phyloP scores from a whole-genome alignment of 2,329 filamentous ascomycete species.

The Pseudodiploospora longispora region DNA sequence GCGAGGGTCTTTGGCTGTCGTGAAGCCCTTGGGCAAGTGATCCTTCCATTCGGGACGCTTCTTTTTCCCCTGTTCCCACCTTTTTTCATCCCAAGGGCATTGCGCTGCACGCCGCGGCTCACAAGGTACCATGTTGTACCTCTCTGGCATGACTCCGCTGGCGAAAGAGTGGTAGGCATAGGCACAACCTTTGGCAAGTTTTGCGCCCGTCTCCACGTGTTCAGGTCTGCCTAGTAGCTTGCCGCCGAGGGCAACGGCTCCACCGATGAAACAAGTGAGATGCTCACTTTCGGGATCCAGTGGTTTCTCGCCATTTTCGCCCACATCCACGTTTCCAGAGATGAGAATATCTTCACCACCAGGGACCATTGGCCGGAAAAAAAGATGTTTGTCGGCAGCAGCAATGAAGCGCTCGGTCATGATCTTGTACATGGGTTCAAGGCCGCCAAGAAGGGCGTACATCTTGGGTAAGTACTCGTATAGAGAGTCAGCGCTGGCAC shows the following conservation, averaged over 20 bases:
- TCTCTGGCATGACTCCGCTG: conserved; percentile 46
- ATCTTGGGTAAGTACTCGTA: conserved; percentile 93
- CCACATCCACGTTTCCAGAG: conserved; percentile 30
- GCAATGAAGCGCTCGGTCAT: conserved; percentile 51
- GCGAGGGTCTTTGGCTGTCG: conserved; percentile 42
- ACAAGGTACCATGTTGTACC: conserved; percentile 35
- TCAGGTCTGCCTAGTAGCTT: conserved; percentile 32
- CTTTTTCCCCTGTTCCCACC: conserved; percentile 47
- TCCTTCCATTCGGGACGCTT: conserved; percentile 11
- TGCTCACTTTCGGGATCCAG: conserved; percentile 32
- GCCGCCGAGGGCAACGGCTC: conserved; percentile 41
- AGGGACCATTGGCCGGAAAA: conserved; percentile 55
- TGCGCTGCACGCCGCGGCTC: conserved; percentile 17
- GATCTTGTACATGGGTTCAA: conserved; percentile 42
- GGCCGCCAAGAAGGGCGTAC: conserved; percentile 56
- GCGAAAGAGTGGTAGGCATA: conserved; percentile 41
- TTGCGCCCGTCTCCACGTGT: conserved; percentile 35
- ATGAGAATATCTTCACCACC: conserved; percentile 46
- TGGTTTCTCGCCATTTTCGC: conserved; percentile 12
- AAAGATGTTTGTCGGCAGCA: conserved; percentile 46
- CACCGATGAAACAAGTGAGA: conserved; percentile 43
- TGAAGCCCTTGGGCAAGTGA: conserved; percentile 44
- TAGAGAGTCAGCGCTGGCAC: conserved; percentile 35
- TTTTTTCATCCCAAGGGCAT: conserved; percentile 24
- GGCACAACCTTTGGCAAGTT: conserved; percentile 43